Base-by-base conservation (phyloP, 495 filamentous ascomycete species). In the Penicillium atrosanguineum region DNA sequence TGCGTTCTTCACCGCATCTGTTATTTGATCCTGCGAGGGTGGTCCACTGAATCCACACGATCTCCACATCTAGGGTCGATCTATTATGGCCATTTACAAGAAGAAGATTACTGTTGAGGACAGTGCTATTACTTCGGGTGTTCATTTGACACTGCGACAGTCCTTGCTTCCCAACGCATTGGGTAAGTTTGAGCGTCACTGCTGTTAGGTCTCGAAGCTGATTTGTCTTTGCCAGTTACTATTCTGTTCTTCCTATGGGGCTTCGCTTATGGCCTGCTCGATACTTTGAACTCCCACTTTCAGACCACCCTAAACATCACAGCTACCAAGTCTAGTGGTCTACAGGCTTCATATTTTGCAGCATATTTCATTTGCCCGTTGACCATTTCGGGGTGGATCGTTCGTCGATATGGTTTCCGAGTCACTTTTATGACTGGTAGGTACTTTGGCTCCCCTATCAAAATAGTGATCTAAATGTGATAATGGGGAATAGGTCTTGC, bases 341-440 rank as follows among this genome's bases (percentile, higher is more conserved):
- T 82, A 9, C 74, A 77, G 45, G 79, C 67, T 39, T 76, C 79
- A 3, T 82, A 81, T 57, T 79, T 79, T 39, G 74, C 73, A 16
- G 81, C 82, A 0, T 87, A 89, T 64, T 78, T 88, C 59, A 67
- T 87, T 45, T 84, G 83, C 9, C 83, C 87, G 1, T 64, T 87
- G 19, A 81, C 86, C 7, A 80, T 86, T 44, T 82, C 83, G 7
- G 83, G 84, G 16, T 87, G 82, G 81, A 79, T 87, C 48, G 65
- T 87, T 29, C 76, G 84, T n/a, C 76, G 76, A 50, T 86, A 73
- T 62, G 85, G 85, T 3, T 88, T 82, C 62, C 68, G 80, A 43
- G 79, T 75, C 28, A 82, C 81, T 7, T 87, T 87, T 68, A 61
- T 61, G 48, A 56, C 50, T 29, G 56, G 50, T 59, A 50, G 18